A percentile compares a stretch with the other conserved stretches of the same genome.
phyloP scores from a whole-genome alignment of 345 rosid species.

The Citrus trifoliata region DNA sequence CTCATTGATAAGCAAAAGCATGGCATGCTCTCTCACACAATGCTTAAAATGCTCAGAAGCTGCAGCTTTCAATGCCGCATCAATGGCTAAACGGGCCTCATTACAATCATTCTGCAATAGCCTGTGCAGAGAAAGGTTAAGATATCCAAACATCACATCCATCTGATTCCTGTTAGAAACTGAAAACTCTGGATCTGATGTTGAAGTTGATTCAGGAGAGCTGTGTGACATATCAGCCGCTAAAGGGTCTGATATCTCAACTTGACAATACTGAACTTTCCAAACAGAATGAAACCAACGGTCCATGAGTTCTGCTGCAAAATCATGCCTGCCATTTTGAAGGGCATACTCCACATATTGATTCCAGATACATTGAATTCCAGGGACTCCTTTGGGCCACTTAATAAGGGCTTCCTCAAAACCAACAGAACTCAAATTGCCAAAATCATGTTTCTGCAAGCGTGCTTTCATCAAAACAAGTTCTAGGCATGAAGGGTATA shows the following conservation, averaged over 20 bases:
- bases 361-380: constrained; percentile 85
- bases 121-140: constrained; percentile 67
- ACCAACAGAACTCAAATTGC: constrained; percentile 32
- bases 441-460: constrained; percentile 37
- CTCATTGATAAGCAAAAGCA: constrained; percentile 40
- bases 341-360: constrained; percentile 77
- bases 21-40: constrained; percentile 76
- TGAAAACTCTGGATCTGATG: constrained; percentile 24
- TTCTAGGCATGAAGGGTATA: constrained; percentile 68
- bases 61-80: constrained; percentile 54
- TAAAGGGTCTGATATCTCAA: constrained; percentile 20
- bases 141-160: constrained; percentile 69
- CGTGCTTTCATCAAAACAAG: constrained; percentile 61
- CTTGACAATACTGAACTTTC: constrained; percentile 29
- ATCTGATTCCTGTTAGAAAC: constrained; percentile 24
- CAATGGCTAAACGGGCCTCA: constrained; percentile 53
- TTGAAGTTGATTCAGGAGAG: constrained; percentile 26
- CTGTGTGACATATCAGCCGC: constrained; percentile 17
- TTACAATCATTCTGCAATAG: constrained; percentile 50
- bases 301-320: constrained; percentile 55
- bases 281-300: constrained; percentile 65
- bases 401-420: constrained; percentile 67
- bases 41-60: constrained; percentile 38
- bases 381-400: constrained; percentile 63
- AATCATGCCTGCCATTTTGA: constrained; percentile 40